A percentile compares a stretch with the other conserved stretches of the same genome.
Conservation (phyloP, 2,329 filamentous ascomycete genomes). For the Nothophaeocryptopus gaeumannii region DNA sequence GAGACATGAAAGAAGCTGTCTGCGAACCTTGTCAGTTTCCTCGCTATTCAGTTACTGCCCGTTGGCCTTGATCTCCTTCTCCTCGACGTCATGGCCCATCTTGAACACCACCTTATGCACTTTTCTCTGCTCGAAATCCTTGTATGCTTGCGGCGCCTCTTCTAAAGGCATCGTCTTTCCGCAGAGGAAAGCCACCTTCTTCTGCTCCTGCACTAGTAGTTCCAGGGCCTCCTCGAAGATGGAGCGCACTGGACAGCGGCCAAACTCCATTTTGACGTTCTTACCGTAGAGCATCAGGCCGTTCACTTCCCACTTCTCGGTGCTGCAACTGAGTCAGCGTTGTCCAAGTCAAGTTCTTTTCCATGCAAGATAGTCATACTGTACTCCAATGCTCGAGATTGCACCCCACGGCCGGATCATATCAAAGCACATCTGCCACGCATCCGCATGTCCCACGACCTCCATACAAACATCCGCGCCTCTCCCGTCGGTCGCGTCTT, state of each 20-base stretch:
- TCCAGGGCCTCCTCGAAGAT: conserved; percentile 49
- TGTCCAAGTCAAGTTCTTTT: background rate
- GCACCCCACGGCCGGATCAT: conserved; percentile 50
- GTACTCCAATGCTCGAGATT: conserved; percentile 50
- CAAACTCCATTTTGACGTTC: conserved; percentile 51
- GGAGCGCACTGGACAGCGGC: conserved; percentile 50
- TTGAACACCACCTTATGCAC: conserved; percentile 54
- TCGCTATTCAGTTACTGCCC: conserved; percentile 1
- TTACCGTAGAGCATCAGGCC: conserved; percentile 51
- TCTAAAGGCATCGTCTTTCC: conserved; percentile 53
- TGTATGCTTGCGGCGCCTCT: conserved; percentile 52
- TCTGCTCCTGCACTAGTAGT: conserved; percentile 47
- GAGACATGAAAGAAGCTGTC: no score
- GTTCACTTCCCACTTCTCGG: conserved; percentile 45
- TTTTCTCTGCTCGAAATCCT: conserved; percentile 54
- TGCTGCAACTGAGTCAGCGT: conserved; percentile 4
- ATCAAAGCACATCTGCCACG: conserved; percentile 49
- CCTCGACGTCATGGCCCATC: conserved; percentile 27
- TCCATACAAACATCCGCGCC: conserved; percentile 80
- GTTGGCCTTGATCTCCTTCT: conserved; percentile 19
- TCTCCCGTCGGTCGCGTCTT: conserved; percentile 71
- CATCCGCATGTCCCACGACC: conserved; percentile 49
- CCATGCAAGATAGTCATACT: conserved; percentile 25
- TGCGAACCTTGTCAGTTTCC: no score
- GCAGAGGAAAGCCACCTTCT: conserved; percentile 52